Evolutionary conservation across 1,284 basidiomycete species (phyloP), one percentile per base, ranked within the genome.

Genomic region (Rhodotorula sp.): DNA sequence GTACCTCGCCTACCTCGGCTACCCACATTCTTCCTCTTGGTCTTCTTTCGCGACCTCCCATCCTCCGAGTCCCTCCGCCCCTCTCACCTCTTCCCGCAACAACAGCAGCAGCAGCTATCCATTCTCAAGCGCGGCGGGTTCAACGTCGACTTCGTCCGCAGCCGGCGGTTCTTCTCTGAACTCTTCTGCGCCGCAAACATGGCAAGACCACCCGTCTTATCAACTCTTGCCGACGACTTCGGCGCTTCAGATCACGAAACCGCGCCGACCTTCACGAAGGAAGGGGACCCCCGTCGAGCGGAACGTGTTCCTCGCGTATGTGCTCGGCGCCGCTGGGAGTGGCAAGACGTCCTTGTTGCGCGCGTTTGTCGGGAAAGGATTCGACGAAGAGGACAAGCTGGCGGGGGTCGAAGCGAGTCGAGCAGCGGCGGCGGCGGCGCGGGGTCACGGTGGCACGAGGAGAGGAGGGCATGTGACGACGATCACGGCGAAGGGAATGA

Each of bases 1-100:
- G 34, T 98, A 97, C 81, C 89, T 99, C n/a, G 95, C 95, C 23
- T 97, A 98, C 80, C 85, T 95, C 49, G 93, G 91, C 54, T 95
- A 93, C 80, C 88, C 90, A 0, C 85, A 86, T 48, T 87, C 89
- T 2, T 81, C 90, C 39, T 91, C 91, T 15, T 87, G 46, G 59
- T 56, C 51, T 5, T 39, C 51, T 20, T 47, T 79, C 73, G 79
- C 83, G 47, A 80, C 81, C 31, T 83, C 82, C n/a, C 51, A 56
- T 5, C 69, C 51, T 8, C 58, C 49, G n/a, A 63, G n/a, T 6
- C 69, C 46, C 1, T 58, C 58, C 14, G 52, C 65, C 20, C 52
- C 69, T 4, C 23, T 62, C 26, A 62, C 63, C 8, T 20, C 52
- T 10, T n/a, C 93, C 2, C 97, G 96, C 2, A 43, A 43, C 39